Conservation (phyloP, 2,329 filamentous ascomycete genomes). For the Epichloe coenophiala region DNA sequence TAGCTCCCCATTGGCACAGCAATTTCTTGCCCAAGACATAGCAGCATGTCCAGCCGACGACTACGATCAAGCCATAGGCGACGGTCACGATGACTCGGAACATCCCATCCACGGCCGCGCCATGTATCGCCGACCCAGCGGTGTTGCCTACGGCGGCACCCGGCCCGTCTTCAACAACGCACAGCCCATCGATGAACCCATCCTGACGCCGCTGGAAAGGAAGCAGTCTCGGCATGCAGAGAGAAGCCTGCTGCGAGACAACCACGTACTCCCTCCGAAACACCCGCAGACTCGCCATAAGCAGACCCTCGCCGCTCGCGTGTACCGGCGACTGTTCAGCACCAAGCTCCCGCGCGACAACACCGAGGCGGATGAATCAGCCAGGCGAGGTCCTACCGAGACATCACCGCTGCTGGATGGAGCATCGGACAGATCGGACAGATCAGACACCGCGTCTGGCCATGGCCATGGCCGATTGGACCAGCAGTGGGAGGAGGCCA, state of each 20-base stretch:
- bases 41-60: conserved; percentile 50
- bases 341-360: conserved; percentile 32
- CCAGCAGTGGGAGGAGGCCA: conserved; percentile 74
- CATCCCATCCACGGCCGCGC: conserved; percentile 27
- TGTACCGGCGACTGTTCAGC: conserved; percentile 40
- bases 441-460: conserved; percentile 23
- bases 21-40: conserved; percentile 51
- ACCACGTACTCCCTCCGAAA: conserved; percentile 51
- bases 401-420: conserved; percentile 25
- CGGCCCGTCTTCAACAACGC: conserved; percentile 58
- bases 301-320: conserved; percentile 20
- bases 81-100: conserved; percentile 20
- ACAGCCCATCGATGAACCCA: conserved; percentile 29
- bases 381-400: conserved; percentile 22
- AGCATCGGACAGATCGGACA: background rate
- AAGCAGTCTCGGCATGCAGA: conserved; percentile 45
- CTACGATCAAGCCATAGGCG: conserved; percentile 19
- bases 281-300: conserved; percentile 22
- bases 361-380: conserved; percentile 26
- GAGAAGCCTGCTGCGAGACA: conserved; percentile 48
- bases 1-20: conserved; percentile 52
- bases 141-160: conserved; percentile 58
- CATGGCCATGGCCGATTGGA: conserved; percentile 40
- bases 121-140: conserved; percentile 64
- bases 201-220: conserved; percentile 40